Base-by-base conservation (phyloP, 2,329 filamentous ascomycete species). In the Tolypocladium ophioglossoides region DNA sequence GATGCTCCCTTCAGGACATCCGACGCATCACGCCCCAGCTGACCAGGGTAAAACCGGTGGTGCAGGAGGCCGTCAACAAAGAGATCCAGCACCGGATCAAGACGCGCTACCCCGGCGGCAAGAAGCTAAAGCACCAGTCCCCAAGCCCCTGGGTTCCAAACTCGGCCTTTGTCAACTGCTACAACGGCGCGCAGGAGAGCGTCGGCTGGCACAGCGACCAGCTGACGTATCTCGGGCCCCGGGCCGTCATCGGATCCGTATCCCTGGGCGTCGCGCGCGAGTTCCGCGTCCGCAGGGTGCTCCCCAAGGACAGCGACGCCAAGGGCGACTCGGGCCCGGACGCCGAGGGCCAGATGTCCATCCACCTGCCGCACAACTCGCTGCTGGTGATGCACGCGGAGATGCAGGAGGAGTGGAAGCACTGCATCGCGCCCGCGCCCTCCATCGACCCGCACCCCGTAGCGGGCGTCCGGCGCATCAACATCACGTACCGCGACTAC, bases 381-480 rank as follows among this genome's bases (percentile, higher is more conserved):
- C 78, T 97, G 0, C 78, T 99, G 0, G 78, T 97, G 11, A 97
- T 99, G 94, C 91, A 97, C 64, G 91, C 92, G 1, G 90, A 95
- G 66, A 97, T 96, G 89, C 92, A 97, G 66, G 92, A 97, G 66
- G 86, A 88, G 65, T 97, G 91, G 91, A 97, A 96, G 68, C 94
- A 99, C 68, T 81, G 82, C 60, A 87, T 99, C 46, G 77, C 84
- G 0, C 87, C 91, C 0, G 85, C 87, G 0, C 76, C 78, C 50
- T 82, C 85, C 4, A 87, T 97, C 55, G 86, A 91, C 57, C 89
- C 90, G 1, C 94, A 99, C 67, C 89, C 91, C 0, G 67, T 96
- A 1, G 80, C 91, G 0, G 86, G 86, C 0, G 91, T 84, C 61
- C 85, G 83, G 58, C 80, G 94, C 41, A 91, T 99, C 62, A 97